Evolutionary conservation across 768 basidiomycete genomes (phyloP).

Genomic region (Tricholomella constricta): DNA sequence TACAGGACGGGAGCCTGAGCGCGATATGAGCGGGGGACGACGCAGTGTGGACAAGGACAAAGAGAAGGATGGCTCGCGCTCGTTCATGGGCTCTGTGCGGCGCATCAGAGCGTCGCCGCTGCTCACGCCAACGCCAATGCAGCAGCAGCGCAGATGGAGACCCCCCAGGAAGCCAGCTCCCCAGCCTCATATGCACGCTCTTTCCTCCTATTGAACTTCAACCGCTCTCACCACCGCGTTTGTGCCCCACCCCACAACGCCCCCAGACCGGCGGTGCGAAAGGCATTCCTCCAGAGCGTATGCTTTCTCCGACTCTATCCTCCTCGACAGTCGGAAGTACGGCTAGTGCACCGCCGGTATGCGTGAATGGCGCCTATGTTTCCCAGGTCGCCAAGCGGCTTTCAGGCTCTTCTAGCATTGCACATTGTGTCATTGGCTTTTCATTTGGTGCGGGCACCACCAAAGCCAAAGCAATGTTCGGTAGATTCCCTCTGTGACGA

Average conservation of each 20-base stretch:
- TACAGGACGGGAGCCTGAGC: not conserved
- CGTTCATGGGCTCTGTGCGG: constrained; percentile 65
- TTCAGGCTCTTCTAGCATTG: constrained; percentile 35
- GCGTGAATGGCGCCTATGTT: constrained; percentile 50
- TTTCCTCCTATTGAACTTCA: constrained; percentile 58
- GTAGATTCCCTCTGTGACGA: constrained; percentile 2
- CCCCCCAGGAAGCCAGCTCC: constrained; percentile 27
- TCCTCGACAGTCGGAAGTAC: constrained; percentile 17
- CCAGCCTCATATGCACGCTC: constrained; percentile 19
- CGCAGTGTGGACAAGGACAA: constrained; percentile 21
- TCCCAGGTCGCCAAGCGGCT: constrained; percentile 42
- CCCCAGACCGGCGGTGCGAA: constrained; percentile 4
- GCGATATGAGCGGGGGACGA: not conserved
- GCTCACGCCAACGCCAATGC: not conserved
- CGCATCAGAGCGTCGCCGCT: constrained; percentile 45
- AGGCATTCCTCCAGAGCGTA: constrained; percentile 13
- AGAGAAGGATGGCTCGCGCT: constrained; percentile 37
- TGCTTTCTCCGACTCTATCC: constrained; percentile 18
- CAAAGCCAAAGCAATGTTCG: constrained; percentile 47
- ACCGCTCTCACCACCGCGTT: constrained; percentile 50
- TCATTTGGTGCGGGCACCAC: constrained; percentile 50
- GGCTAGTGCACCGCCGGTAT: constrained; percentile 13
- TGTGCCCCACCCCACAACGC: constrained; percentile 1
- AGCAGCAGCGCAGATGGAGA: not conserved
- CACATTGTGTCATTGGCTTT: constrained; percentile 53